Percentiles rank a stretch among this genome's conserved stretches.
These are phyloP conservation scores for Penicillium sp. DNA, from an alignment of 2,329 filamentous ascomycete genomes.

Conservation along the genomic window DNA sequence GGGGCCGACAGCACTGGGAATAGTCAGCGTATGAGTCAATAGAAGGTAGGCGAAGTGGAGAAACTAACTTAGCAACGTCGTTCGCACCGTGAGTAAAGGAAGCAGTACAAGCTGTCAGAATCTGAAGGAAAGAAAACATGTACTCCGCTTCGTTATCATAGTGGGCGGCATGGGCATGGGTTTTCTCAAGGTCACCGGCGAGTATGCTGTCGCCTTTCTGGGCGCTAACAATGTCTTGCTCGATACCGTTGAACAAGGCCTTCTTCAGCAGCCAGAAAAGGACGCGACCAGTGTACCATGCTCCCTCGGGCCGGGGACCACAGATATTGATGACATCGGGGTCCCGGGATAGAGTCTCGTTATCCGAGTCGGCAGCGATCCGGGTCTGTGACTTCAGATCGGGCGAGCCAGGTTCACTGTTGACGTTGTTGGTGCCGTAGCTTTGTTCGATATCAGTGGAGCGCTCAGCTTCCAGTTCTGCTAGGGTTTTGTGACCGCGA, in stretches of 20 bases:
- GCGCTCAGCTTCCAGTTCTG: background rate
- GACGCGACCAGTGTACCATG: background rate
- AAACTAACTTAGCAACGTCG: conserved; percentile 39
- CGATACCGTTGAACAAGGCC: background rate
- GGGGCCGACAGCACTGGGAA: conserved; percentile 35
- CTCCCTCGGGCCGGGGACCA: background rate
- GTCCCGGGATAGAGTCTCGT: background rate
- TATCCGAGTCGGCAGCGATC: background rate
- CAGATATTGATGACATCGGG: background rate
- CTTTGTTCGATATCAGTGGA: background rate
- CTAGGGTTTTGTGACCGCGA: background rate
- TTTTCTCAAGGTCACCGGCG: background rate
- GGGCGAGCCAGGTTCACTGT: background rate
- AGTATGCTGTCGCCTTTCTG: background rate
- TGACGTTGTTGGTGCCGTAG: background rate
- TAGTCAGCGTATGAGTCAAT: background rate
- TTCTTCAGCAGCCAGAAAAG: background rate
- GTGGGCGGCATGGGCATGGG: background rate
- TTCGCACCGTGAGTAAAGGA: conserved; percentile 41
- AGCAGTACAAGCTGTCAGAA: background rate
- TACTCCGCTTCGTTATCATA: conserved; percentile 1
- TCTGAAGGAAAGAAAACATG: background rate
- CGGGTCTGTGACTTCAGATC: background rate
- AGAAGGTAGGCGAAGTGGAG: background rate
- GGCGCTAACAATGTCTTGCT: background rate